phyloP scores from a whole-genome alignment of 768 basidiomycete species.

The Mycena crocata region DNA sequence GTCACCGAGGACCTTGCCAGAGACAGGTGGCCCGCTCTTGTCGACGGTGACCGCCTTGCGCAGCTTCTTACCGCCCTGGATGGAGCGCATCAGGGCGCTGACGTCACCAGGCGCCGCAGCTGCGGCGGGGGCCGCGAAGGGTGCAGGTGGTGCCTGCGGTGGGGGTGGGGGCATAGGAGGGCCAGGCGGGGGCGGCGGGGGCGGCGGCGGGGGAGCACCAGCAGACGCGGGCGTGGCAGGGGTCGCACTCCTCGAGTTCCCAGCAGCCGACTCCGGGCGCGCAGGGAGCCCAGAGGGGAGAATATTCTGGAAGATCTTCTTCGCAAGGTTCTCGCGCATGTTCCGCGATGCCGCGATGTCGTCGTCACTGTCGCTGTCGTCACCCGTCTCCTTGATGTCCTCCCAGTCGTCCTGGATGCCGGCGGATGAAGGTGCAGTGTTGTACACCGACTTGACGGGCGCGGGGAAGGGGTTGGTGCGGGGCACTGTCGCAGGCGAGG shows the following conservation, averaged over 20 bases:
- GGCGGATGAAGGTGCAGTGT: slow-evolving; percentile 67
- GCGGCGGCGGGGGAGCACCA: slow-evolving; percentile 59
- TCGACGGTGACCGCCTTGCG: slow-evolving; percentile 86
- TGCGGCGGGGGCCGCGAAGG: slow-evolving; percentile 46
- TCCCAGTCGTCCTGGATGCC: slow-evolving; percentile 86
- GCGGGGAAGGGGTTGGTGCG: slow-evolving; percentile 65
- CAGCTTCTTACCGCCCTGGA: slow-evolving; percentile 80
- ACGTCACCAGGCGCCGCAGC: slow-evolving; percentile 60
- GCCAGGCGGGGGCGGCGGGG: slow-evolving; percentile 39
- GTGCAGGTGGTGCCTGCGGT: slow-evolving; percentile 40
- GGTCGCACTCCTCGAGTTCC: slow-evolving; percentile 29
- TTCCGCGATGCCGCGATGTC: slow-evolving; percentile 79
- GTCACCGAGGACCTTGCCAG: slow-evolving; percentile 86
- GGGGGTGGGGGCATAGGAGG: slow-evolving; percentile 45
- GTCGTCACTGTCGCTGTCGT: slow-evolving; percentile 77
- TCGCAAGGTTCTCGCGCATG: slow-evolving; percentile 78
- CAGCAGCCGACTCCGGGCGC: slow-evolving; percentile 66
- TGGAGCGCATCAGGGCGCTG: slow-evolving; percentile 79
- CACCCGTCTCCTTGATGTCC: slow-evolving; percentile 78
- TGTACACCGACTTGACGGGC: slow-evolving; percentile 65
- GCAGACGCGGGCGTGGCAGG: slow-evolving; percentile 25
- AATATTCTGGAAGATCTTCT: slow-evolving; percentile 80
- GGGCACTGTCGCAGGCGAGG: slow-evolving; percentile 51
- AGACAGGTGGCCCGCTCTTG: slow-evolving; percentile 74
- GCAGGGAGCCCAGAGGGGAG: slow-evolving; percentile 56